Conservation (phyloP, 352 stramenopile species). For the Lagenidium sp. region DNA sequence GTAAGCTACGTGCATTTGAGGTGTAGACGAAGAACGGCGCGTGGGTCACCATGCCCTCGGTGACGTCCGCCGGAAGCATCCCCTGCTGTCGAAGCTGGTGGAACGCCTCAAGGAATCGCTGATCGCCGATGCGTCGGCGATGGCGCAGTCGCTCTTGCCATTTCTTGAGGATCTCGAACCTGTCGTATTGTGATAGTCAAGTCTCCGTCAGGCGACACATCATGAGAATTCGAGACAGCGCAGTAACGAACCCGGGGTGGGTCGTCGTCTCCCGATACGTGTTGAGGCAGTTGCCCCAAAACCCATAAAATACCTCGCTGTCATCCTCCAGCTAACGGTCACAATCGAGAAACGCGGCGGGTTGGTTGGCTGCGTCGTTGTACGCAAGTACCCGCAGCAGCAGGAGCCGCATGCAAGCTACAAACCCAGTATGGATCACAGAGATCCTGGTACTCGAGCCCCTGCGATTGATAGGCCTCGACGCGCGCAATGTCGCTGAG, state of each 20-base stretch:
- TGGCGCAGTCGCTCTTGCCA: conserved; percentile 29
- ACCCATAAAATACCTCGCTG: conserved; percentile 85
- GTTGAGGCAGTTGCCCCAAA: conserved; percentile 88
- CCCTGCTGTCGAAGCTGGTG: conserved; percentile 20
- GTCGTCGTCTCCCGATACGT: conserved; percentile 71
- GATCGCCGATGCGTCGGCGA: too few relatives aligned
- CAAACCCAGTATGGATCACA: conserved; percentile 76
- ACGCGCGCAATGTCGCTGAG: conserved; percentile 79
- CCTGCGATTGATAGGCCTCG: conserved; percentile 64
- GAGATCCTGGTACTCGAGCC: conserved; percentile 85
- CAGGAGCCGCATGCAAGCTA: too few relatives aligned
- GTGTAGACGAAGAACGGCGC: conserved; percentile 90
- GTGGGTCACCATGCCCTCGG: conserved; percentile 21
- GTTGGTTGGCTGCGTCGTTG: too few relatives aligned
- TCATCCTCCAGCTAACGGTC: conserved; percentile 56
- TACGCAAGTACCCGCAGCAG: too few relatives aligned
- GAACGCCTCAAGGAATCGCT: conserved; percentile 27
- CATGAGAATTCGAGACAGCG: too few relatives aligned
- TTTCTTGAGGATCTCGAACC: conserved; percentile 49
- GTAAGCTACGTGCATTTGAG: conserved; percentile 82
- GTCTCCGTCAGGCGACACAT: not conserved
- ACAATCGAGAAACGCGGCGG: too few relatives aligned
- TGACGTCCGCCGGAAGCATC: conserved; percentile 20
- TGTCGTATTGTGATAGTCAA: conserved; percentile 1
- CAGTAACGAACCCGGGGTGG: conserved; percentile 53